Evolutionary conservation across 2,329 filamentous ascomycete species (phyloP), one percentile per base, ranked within the genome.

Genomic region (Lasiodiplodia hormozganensis): DNA sequence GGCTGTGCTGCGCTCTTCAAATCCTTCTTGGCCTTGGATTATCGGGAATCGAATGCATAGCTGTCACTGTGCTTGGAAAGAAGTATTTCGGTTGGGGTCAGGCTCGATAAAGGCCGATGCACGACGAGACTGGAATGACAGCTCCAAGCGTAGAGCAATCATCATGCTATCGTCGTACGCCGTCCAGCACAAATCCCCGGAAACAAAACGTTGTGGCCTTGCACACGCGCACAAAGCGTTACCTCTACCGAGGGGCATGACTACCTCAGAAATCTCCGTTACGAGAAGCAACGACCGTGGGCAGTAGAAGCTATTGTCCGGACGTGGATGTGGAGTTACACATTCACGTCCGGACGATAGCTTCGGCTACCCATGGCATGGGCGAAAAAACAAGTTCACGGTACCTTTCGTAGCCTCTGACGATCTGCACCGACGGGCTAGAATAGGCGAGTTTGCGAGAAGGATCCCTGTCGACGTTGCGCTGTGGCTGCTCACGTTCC

Each of bases 21-120:
- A 28, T 79, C 8, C 71, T 71, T n/a, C 71, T 79, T 47, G 77
- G 79, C 57, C 72, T 80, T 6, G 68, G 70, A 12, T 62, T 80
- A 7, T 80, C 77, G 77, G 73, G 75, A n/a, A 66, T 71, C 56
- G 76, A 79, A 58, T 79, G 76, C 64, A 53, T 73, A n/a, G 71
- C 71, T 2, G 73, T 78, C 6, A 74, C 74, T 2, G 73, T 70
- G 25, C 54, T 76, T 31, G 78, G 78, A 25, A 73, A 74, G 65
- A 72, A 58, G 14, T 57, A 71, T 7, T 79, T 79, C 70, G 72
- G 73, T n/a, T 80, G 78, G 78, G 77, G 78, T 4, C 47, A 58
- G 7, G 23, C 6, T 43, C 57, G 66, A 23, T 67, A 40, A 47
- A 43, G 43, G 18, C 38, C 5, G 38, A 23, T 47, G 21, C n/a